phyloP scores from a whole-genome alignment of 2,329 filamentous ascomycete genomes.

The Xylariaceae sp. region DNA sequence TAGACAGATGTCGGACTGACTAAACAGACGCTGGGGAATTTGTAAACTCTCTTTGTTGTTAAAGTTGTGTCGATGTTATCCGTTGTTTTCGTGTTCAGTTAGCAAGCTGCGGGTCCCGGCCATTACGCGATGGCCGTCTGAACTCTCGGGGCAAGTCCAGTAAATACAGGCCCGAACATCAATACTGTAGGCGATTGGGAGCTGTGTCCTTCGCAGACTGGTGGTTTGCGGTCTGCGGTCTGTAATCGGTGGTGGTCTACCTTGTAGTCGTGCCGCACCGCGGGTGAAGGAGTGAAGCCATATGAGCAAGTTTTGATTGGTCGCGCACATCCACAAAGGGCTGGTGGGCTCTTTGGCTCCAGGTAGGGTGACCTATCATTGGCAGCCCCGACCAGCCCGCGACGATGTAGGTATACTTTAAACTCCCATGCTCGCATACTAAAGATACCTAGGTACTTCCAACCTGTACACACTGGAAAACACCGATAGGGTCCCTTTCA shows the following conservation, averaged over 20 bases:
- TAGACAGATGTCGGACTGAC: slow-evolving; percentile 5
- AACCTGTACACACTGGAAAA: too few species aligned
- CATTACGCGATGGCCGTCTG: too few species aligned
- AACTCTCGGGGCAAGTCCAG: too few species aligned
- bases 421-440: neutral
- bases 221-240: too few species aligned
- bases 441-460: neutral
- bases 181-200: too few species aligned
- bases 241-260: slow-evolving; percentile 22
- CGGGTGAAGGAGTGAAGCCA: slow-evolving; percentile 35
- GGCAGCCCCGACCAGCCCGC: slow-evolving; percentile 23
- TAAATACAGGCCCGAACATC: too few species aligned
- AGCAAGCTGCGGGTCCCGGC: too few species aligned
- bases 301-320: slow-evolving; percentile 57
- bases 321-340: slow-evolving; percentile 32
- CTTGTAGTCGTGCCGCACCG: slow-evolving; percentile 32
- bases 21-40: neutral
- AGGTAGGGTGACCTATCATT: slow-evolving; percentile 25
- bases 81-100: neutral
- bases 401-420: slow-evolving; percentile 1
- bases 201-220: too few species aligned
- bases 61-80: too few species aligned
- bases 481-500: too few species aligned
- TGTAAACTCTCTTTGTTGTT: too few species aligned
- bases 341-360: slow-evolving; percentile 31